Evolutionary conservation across 176 grass and related monocot species (phyloP).

Genomic region (Aegilops longissima): DNA sequence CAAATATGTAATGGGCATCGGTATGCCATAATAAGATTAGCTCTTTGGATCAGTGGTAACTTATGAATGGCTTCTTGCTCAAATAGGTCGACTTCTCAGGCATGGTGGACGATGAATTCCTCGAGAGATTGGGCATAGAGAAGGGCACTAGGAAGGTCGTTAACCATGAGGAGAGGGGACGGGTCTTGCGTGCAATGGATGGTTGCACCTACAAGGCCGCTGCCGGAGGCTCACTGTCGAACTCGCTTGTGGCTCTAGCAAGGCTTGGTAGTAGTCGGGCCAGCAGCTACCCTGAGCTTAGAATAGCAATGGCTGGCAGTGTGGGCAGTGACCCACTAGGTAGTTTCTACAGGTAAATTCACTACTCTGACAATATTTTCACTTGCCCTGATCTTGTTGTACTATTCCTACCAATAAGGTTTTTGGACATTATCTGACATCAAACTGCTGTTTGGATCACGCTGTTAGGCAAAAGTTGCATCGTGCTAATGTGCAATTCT

Average conservation of each 20-base stretch:
- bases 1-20: not conserved
- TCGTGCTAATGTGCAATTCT: slow-evolving; percentile 89
- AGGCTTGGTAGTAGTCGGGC: slow-evolving; percentile 56
- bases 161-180: slow-evolving; percentile 92
- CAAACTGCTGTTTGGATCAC: slow-evolving; percentile 2
- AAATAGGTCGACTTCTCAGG: slow-evolving; percentile 92
- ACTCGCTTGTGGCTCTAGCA: slow-evolving; percentile 81
- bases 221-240: slow-evolving; percentile 86
- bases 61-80: not conserved
- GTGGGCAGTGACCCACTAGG: slow-evolving; percentile 85
- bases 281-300: slow-evolving; percentile 54
- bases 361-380: not conserved
- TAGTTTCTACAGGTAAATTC: slow-evolving; percentile 82
- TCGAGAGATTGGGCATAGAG: slow-evolving; percentile 65
- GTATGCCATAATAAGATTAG: not conserved
- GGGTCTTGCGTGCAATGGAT: slow-evolving; percentile 81
- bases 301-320: slow-evolving; percentile 82
- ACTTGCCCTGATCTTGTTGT: not conserved
- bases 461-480: slow-evolving; percentile 55
- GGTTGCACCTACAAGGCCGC: slow-evolving; percentile 96
- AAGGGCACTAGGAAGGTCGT: slow-evolving; percentile 83
- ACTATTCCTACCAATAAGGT: not conserved
- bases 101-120: slow-evolving; percentile 75
- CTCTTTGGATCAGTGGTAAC: slow-evolving; percentile 11
- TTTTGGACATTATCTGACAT: slow-evolving; percentile 24